Percentiles rank a stretch among this genome's conserved stretches.
These are phyloP conservation scores for Yamadazyma kitorensis DNA, from an alignment of 805 yeast genomes.

Conservation along the genomic window DNA sequence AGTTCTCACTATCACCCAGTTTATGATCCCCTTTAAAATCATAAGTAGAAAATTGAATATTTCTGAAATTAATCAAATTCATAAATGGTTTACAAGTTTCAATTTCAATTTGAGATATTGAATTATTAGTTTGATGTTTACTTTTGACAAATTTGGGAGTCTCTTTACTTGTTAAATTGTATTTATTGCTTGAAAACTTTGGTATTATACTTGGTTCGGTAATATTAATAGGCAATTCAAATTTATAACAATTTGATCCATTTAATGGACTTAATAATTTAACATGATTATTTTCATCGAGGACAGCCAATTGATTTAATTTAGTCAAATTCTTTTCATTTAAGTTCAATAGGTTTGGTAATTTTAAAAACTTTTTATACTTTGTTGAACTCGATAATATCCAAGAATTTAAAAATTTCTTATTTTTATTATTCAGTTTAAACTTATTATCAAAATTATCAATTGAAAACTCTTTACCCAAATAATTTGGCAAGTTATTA, in stretches of 20 bases:
- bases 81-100: slow-evolving; percentile 49
- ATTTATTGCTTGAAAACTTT: slow-evolving; percentile 10
- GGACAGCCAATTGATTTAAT: slow-evolving; percentile 30
- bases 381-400: slow-evolving; percentile 32
- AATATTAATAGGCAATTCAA: slow-evolving; percentile 34
- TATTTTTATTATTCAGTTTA: slow-evolving; percentile 1
- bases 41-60: slow-evolving; percentile 30
- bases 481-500: slow-evolving; percentile 28
- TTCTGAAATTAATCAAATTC: slow-evolving; percentile 27
- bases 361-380: slow-evolving; percentile 19
- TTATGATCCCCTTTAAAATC: slow-evolving; percentile 12
- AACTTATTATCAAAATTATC: no score
- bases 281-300: slow-evolving; percentile 29
- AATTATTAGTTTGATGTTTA: not conserved
- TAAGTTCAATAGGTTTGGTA: slow-evolving; percentile 22
- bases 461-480: slow-evolving; percentile 14
- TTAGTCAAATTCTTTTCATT: not conserved
- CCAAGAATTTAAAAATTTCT: slow-evolving; percentile 41
- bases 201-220: slow-evolving; percentile 7
- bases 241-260: slow-evolving; percentile 38
- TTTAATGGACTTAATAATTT: slow-evolving; percentile 35
- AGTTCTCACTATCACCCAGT: slow-evolving; percentile 14
- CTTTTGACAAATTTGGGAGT: not conserved
- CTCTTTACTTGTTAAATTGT: slow-evolving; percentile 7
- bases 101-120: slow-evolving; percentile 50